Evolutionary conservation across 805 yeast species (phyloP).

Genomic region (Wickerhamiella alocasiicola): DNA sequence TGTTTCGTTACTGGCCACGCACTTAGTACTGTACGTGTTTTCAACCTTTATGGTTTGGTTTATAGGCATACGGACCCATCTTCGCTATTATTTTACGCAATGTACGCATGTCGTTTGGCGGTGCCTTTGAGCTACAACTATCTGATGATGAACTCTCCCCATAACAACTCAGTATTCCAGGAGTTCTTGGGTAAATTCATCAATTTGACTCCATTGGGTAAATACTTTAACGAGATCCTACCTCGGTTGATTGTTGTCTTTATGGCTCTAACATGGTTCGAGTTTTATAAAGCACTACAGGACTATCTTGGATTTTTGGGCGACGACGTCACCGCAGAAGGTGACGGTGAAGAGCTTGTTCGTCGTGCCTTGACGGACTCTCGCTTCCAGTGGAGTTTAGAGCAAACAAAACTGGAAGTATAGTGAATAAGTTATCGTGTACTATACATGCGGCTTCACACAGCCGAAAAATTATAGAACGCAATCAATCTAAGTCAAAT

Average conservation of each 20-base stretch:
- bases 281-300: constrained; percentile 53
- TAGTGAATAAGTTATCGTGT: neutral
- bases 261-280: constrained; percentile 46
- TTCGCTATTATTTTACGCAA: constrained; percentile 62
- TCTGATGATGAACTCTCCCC: constrained; percentile 46
- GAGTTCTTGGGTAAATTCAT: constrained; percentile 64
- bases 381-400: constrained; percentile 18
- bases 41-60: constrained; percentile 66
- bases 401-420: constrained; percentile 3
- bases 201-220: constrained; percentile 62
- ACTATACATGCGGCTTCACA: too few species aligned
- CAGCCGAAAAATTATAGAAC: too few species aligned
- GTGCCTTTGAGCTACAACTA: constrained; percentile 75
- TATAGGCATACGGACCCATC: constrained; percentile 62
- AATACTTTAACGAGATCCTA: constrained; percentile 56
- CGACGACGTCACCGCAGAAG: constrained; percentile 22
- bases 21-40: constrained; percentile 52
- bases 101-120: constrained; percentile 69
- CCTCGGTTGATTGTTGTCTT: constrained; percentile 70
- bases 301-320: constrained; percentile 30
- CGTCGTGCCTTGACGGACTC: constrained; percentile 23
- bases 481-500: too few species aligned
- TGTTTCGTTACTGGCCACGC: constrained; percentile 53
- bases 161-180: constrained; percentile 44
- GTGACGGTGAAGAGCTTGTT: constrained; percentile 28